Percentiles rank a stretch among this genome's conserved stretches.
These are phyloP conservation scores for Debaryomyces prosopidis DNA, from an alignment of 805 yeast species.

Conservation along the genomic window DNA sequence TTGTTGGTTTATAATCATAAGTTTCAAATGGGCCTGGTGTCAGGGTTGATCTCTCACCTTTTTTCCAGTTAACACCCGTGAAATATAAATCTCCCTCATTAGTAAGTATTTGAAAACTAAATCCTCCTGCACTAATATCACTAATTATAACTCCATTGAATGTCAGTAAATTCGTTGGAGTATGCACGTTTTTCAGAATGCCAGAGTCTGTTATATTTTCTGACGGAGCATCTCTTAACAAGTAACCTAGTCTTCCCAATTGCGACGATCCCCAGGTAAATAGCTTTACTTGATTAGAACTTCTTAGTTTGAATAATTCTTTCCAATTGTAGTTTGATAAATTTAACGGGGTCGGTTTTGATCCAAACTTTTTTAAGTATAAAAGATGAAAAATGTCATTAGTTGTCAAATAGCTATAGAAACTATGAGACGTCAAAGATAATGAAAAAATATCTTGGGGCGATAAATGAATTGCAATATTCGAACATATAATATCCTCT, in stretches of 20 bases:
- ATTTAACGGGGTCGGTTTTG: conserved; percentile 42
- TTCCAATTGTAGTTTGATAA: conserved; percentile 50
- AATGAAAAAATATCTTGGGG: conserved; percentile 43
- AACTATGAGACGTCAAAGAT: conserved; percentile 36
- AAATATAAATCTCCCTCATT: conserved; percentile 55
- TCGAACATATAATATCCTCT: conserved; percentile 41
- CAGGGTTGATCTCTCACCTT: conserved; percentile 8
- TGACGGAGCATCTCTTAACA: conserved; percentile 24
- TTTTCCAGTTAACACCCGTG: conserved; percentile 44
- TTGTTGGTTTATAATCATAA: conserved; percentile 18
- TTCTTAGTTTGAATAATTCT: conserved; percentile 42
- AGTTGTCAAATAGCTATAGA: conserved; percentile 29
- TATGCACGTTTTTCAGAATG: conserved; percentile 28
- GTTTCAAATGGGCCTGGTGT: conserved; percentile 30
- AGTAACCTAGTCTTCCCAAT: conserved; percentile 50
- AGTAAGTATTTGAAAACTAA: conserved; percentile 58
- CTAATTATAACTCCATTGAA: conserved; percentile 35
- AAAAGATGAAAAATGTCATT: conserved; percentile 36
- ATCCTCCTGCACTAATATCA: conserved; percentile 66
- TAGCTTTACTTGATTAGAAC: conserved; percentile 32
- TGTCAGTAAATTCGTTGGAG: conserved; percentile 38
- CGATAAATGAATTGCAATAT: conserved; percentile 32
- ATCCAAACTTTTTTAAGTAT: conserved; percentile 46
- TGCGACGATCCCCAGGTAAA: conserved; percentile 52
- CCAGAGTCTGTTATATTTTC: conserved; percentile 17